Base-by-base conservation (phyloP, 148 eudicot genomes). In the Chenopodium berlandieri region DNA sequence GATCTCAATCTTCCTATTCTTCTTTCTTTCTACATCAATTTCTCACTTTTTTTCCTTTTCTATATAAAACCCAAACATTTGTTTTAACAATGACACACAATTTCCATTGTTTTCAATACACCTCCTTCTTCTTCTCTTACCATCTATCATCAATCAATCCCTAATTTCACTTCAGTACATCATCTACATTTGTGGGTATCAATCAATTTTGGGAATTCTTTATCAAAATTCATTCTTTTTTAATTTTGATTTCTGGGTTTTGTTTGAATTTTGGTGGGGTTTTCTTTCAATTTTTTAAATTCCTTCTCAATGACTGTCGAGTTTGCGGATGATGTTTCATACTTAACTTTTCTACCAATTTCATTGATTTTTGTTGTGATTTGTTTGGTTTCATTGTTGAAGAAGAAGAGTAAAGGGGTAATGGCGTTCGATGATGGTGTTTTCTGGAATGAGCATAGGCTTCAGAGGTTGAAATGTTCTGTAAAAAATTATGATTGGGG, bases 401-500 rank as follows among this genome's bases (percentile, higher is more conserved):
- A 70, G 72, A 78, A 80, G 52, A 76, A 79, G 54, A 67, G 32
- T 23, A 80, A 65, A 34, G 50, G 62, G 44, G 30, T 30, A 50
- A 90, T 87, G 92, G 91, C 85, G 83, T 76, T 78, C 2, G 62
- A 56, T 12, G 74, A 80, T 37, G 78, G 76, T 47, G 76, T 40
- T 30, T 64, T 81, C 19, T 68, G 79, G 71, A 47, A 62, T 32
- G 79, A 80, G 6, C 78, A 76, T 48, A 84, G 62, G 48, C 76
- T 92, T 23, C 80, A 83, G 67, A 94, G 85, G 60, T 88, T 94
- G 64, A 86, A 84, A 78, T 94, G 99, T 79, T 82, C 92, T 6
- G 99, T 96, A 0, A 86, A 90, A 86, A 87, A 85, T 71, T 92
- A 96, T 81, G 92, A 90, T 81, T 96, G 99, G 99, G 99, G 99